Percentiles rank a stretch among this genome's conserved stretches.
Evolutionary conservation across 192 early-diverging fungal species (phyloP).

Genomic region (Coemansia guatemalensis): DNA sequence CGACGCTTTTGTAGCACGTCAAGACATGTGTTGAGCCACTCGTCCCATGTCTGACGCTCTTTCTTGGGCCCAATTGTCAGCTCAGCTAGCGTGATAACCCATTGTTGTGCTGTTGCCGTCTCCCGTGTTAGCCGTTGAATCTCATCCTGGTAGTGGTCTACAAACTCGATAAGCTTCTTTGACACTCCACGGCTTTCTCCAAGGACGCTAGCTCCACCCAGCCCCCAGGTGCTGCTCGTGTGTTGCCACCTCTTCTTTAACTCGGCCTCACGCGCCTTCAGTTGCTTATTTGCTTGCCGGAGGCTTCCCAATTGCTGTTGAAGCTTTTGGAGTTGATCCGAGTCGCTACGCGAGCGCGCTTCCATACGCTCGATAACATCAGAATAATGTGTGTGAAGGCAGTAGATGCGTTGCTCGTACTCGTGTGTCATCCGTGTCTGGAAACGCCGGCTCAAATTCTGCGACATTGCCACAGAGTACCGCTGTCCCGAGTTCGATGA

Average conservation of each 20-base stretch:
- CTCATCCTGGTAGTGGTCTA: constrained; percentile 40
- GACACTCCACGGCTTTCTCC: neutral
- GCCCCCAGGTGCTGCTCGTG: neutral
- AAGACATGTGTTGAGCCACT: constrained; percentile 42
- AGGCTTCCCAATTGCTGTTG: constrained; percentile 28
- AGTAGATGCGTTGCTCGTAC: constrained; percentile 52
- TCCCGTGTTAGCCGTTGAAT: constrained; percentile 31
- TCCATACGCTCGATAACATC: constrained; percentile 48
- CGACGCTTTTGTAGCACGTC: constrained; percentile 32
- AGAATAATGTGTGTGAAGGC: constrained; percentile 47
- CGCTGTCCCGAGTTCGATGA: constrained; percentile 13
- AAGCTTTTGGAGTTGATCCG: constrained; percentile 19
- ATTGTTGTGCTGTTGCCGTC: constrained; percentile 41
- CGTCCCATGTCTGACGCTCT: constrained; percentile 49
- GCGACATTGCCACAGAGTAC: constrained; percentile 47
- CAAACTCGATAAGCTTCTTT: constrained; percentile 41
- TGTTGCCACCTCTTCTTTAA: constrained; percentile 11
- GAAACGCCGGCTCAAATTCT: constrained; percentile 46
- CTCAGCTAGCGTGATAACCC: constrained; percentile 49
- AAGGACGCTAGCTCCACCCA: neutral
- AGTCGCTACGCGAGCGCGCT: constrained; percentile 22
- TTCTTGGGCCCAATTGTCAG: constrained; percentile 42
- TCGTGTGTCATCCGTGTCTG: constrained; percentile 40
- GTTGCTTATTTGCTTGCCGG: constrained; percentile 17
- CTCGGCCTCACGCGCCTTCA: constrained; percentile 30